Percentiles rank a stretch among this genome's conserved stretches.
phyloP scores from a whole-genome alignment of 768 basidiomycete species.

The Kwoniella bestiolae region DNA sequence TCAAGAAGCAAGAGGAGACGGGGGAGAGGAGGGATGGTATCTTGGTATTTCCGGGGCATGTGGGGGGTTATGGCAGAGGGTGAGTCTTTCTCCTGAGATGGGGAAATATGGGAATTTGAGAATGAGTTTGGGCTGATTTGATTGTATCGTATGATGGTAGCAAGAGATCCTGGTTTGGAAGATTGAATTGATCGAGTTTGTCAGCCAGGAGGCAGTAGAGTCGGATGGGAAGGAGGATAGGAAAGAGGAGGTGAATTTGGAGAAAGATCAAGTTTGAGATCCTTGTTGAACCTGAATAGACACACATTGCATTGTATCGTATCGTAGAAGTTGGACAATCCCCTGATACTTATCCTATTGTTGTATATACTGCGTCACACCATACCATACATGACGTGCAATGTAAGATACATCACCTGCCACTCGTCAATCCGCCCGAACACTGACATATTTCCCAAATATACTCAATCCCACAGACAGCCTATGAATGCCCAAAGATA shows the following conservation, averaged over 20 bases:
- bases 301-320: too few relatives aligned
- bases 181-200: slow-evolving; percentile 26
- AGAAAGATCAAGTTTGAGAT: not conserved
- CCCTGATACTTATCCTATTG: too few relatives aligned
- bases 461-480: too few relatives aligned
- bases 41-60: slow-evolving; percentile 49
- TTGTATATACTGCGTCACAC: too few relatives aligned
- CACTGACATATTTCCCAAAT: too few relatives aligned
- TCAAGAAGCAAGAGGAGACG: too few relatives aligned
- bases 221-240: not conserved
- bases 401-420: too few relatives aligned
- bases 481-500: slow-evolving; percentile 26
- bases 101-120: not conserved
- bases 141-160: slow-evolving; percentile 10
- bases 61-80: slow-evolving; percentile 50
- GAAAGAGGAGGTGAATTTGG: not conserved
- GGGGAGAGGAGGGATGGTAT: slow-evolving; percentile 32
- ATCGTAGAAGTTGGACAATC: too few relatives aligned
- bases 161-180: slow-evolving; percentile 37
- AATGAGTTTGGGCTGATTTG: not conserved
- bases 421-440: too few relatives aligned
- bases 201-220: not conserved
- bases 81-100: slow-evolving; percentile 18
- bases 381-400: too few relatives aligned
- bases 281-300: too few relatives aligned